A percentile compares a stretch with the other conserved stretches of the same genome.
Evolutionary conservation across 768 basidiomycete genomes (phyloP).

Genomic region (Xanthoconium purpureum): DNA sequence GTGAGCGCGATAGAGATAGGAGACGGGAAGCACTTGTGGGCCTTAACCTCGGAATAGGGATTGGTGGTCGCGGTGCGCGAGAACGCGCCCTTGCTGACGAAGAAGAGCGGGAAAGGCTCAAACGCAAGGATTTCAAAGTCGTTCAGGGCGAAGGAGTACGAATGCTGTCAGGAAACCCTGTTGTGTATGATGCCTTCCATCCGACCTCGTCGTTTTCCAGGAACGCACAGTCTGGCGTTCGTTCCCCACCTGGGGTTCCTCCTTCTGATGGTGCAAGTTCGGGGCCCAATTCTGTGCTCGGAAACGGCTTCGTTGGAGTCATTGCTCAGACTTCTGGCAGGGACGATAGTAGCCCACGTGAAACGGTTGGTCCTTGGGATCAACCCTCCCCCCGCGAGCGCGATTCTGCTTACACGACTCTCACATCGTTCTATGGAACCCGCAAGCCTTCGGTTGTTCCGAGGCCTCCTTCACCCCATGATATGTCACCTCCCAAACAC

Average conservation of each 20-base stretch:
- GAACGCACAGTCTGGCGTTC: conserved; percentile 22
- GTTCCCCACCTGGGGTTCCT: conserved; percentile 16
- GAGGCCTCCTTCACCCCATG: conserved; percentile 28
- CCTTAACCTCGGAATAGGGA: conserved; percentile 31
- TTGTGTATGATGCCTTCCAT: conserved; percentile 79
- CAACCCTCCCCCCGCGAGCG: conserved; percentile 33
- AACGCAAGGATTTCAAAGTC: conserved; percentile 52
- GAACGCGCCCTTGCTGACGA: conserved; percentile 65
- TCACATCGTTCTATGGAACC: conserved; percentile 27
- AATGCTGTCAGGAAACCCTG: conserved; percentile 40
- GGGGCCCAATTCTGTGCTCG: conserved; percentile 21
- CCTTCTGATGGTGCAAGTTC: conserved; percentile 17
- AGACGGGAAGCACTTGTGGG: conserved; percentile 44
- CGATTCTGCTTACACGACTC: conserved; percentile 20
- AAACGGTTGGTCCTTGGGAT: conserved; percentile 33
- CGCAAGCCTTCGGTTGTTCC: conserved; percentile 25
- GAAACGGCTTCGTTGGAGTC: conserved; percentile 24
- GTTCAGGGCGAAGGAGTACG: conserved; percentile 36
- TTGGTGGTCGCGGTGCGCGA: conserved; percentile 48
- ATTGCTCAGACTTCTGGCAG: conserved; percentile 25
- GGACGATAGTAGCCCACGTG: conserved; percentile 25
- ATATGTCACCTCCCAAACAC: conserved; percentile 26
- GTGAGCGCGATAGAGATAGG: conserved; percentile 41
- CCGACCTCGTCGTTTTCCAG: conserved; percentile 42
- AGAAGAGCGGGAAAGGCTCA: conserved; percentile 47